phyloP scores from a whole-genome alignment of 306 rosid species.

The Oxytropis ochrocephala region DNA sequence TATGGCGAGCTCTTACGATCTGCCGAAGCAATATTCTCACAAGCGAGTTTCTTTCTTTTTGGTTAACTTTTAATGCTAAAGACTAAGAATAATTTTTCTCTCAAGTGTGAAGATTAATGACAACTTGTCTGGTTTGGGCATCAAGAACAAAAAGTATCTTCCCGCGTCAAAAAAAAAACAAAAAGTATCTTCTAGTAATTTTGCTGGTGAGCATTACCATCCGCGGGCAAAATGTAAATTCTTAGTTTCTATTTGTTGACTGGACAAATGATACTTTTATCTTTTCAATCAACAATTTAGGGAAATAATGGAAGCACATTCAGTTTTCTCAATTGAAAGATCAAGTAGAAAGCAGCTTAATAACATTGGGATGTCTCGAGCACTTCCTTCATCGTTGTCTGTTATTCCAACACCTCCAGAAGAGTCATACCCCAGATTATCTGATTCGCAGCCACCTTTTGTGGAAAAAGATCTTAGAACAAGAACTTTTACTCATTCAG shows the following conservation, averaged over 20 bases:
- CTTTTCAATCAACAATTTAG: constrained; percentile 33
- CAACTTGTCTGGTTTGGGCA: constrained; percentile 32
- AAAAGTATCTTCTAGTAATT: constrained; percentile 22
- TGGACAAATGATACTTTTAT: constrained; percentile 20
- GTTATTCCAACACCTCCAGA: constrained; percentile 50
- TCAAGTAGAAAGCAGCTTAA: constrained; percentile 56
- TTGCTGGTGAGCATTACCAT: constrained; percentile 37
- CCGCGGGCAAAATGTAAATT: background rate
- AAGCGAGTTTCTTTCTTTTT: constrained; percentile 12
- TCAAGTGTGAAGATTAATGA: constrained; percentile 44
- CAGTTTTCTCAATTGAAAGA: constrained; percentile 53
- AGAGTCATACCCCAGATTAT: constrained; percentile 62
- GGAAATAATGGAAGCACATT: constrained; percentile 72
- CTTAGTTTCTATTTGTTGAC: constrained; percentile 13
- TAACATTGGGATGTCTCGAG: constrained; percentile 59
- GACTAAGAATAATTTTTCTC: background rate
- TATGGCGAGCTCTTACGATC: constrained; percentile 5
- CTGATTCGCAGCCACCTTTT: constrained; percentile 54
- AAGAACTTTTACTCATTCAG: constrained; percentile 44
- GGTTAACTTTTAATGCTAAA: constrained; percentile 16
- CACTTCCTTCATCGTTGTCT: constrained; percentile 54
- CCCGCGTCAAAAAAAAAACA: constrained; percentile 30
- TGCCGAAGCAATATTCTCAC: constrained; percentile 16
- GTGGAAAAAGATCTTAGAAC: constrained; percentile 54
- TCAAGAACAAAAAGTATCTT: constrained; percentile 28